Evolutionary conservation across 805 yeast genomes (phyloP).

Genomic region (Teunomyces pallodes): DNA sequence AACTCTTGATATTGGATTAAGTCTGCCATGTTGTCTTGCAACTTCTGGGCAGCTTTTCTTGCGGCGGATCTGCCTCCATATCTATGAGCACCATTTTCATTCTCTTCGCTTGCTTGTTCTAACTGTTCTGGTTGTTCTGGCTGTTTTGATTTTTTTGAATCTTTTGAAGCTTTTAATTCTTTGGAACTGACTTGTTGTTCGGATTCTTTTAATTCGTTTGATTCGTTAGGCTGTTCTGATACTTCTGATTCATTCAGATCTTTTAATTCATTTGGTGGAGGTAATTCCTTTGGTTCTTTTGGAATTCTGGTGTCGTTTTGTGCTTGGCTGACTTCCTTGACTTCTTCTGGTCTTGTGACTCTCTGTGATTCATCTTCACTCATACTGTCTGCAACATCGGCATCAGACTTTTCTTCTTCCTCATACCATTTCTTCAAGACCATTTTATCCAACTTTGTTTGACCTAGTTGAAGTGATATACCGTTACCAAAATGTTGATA

Average conservation of each 20-base stretch:
- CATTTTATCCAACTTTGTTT: conserved; percentile 41
- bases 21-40: conserved; percentile 68
- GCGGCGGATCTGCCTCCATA: conserved; percentile 55
- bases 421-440: conserved; percentile 42
- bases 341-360: neutral
- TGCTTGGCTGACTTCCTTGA: conserved; percentile 8
- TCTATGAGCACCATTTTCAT: conserved; percentile 2
- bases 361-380: conserved; percentile 22
- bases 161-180: too few species aligned
- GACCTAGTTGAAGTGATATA: conserved; percentile 51
- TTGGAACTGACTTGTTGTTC: conserved; percentile 3
- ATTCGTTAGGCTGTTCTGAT: neutral
- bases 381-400: conserved; percentile 28
- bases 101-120: neutral
- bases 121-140: neutral
- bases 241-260: neutral
- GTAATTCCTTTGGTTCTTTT: neutral
- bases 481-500: conserved; percentile 48
- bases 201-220: neutral
- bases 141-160: neutral
- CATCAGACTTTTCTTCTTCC: conserved; percentile 9
- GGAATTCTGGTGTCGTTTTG: neutral
- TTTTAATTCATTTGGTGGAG: neutral
- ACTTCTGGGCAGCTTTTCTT: conserved; percentile 58
- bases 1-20: conserved; percentile 59